Percentiles rank a stretch among this genome's conserved stretches.
These are phyloP conservation scores for Flagelloscypha sp. DNA, from an alignment of 768 basidiomycete genomes.

Conservation along the genomic window DNA sequence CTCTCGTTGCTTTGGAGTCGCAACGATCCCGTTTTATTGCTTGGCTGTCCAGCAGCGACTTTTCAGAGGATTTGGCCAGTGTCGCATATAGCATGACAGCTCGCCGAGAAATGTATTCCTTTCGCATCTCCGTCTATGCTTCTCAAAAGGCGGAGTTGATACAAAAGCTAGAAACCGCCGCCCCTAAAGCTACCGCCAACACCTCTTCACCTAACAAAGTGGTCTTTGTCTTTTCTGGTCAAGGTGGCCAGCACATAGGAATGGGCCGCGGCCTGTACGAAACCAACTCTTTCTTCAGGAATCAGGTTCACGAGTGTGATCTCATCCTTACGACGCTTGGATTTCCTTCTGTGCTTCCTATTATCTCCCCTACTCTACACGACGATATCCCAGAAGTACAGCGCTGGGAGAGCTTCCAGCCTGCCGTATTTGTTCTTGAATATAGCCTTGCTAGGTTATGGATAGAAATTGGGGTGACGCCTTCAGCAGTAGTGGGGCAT, in stretches of 20 bases:
- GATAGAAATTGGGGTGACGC: conserved; percentile 60
- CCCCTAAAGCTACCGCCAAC: conserved; percentile 21
- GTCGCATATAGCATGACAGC: conserved; percentile 64
- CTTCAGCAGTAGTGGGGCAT: conserved; percentile 59
- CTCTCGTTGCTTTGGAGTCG: conserved; percentile 32
- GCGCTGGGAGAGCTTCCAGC: conserved; percentile 40
- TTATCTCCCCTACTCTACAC: conserved; percentile 27
- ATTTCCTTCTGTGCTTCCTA: conserved; percentile 39
- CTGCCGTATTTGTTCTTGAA: conserved; percentile 52
- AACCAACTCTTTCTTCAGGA: conserved; percentile 37
- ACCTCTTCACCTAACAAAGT: conserved; percentile 24
- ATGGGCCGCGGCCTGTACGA: conserved; percentile 57
- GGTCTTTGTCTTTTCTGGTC: conserved; percentile 68
- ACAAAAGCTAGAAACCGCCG: conserved; percentile 30
- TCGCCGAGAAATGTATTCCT: conserved; percentile 46
- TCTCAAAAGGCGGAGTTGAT: conserved; percentile 36
- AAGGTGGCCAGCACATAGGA: conserved; percentile 57
- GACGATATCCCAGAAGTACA: conserved; percentile 17
- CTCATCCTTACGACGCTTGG: conserved; percentile 37
- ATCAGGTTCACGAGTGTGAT: conserved; percentile 53
- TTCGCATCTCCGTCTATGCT: conserved; percentile 45
- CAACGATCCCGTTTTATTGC: conserved; percentile 39
- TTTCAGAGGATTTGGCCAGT: conserved; percentile 29
- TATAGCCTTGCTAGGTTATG: conserved; percentile 57
- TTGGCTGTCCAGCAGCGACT: conserved; percentile 33